Percentiles rank a stretch among this genome's conserved stretches.
phyloP scores from a whole-genome alignment of 1,139 yeast genomes.

The Protomyces gravidus region DNA sequence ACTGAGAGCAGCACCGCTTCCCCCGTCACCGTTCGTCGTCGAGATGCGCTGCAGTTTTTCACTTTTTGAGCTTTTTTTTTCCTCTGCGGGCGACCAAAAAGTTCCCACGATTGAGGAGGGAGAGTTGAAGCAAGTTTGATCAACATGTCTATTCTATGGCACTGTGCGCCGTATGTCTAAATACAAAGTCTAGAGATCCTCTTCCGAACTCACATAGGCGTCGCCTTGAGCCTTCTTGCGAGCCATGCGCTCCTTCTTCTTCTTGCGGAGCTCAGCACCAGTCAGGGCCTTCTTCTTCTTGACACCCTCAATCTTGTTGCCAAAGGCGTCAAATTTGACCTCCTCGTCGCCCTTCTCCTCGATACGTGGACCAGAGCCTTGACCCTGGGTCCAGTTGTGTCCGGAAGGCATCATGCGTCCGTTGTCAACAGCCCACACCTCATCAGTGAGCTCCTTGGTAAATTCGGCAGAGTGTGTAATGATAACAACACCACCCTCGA shows the following conservation, averaged over 20 bases:
- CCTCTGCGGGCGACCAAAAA: too few relatives aligned
- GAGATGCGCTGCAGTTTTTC: too few relatives aligned
- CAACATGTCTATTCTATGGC: too few relatives aligned
- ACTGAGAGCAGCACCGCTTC: too few relatives aligned
- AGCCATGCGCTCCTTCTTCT: slow-evolving; percentile 99
- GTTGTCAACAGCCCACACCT: slow-evolving; percentile 98
- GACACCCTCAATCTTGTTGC: slow-evolving; percentile 95
- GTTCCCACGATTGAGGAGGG: too few relatives aligned
- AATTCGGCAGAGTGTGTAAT: slow-evolving; percentile 99
- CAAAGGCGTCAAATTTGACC: slow-evolving; percentile 99
- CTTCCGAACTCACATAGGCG: slow-evolving; percentile 95
- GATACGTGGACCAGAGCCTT: slow-evolving; percentile 99
- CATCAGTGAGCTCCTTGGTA: slow-evolving; percentile 98
- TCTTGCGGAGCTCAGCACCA: slow-evolving; percentile 99
- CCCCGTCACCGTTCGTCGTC: too few relatives aligned
- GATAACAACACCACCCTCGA: slow-evolving; percentile 99
- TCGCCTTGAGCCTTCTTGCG: slow-evolving; percentile 94
- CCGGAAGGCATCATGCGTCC: slow-evolving; percentile 99
- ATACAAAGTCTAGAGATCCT: slow-evolving; percentile 49
- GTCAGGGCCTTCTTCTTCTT: slow-evolving; percentile 97
- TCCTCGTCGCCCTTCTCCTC: slow-evolving; percentile 82
- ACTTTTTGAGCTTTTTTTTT: too few relatives aligned
- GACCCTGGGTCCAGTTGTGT: slow-evolving; percentile 99
- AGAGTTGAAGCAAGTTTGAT: too few relatives aligned
- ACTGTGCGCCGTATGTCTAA: neutral